A percentile compares a stretch with the other conserved stretches of the same genome.
phyloP scores from a whole-genome alignment of 1,139 yeast species.

The Hanseniaspora gamundiae region DNA sequence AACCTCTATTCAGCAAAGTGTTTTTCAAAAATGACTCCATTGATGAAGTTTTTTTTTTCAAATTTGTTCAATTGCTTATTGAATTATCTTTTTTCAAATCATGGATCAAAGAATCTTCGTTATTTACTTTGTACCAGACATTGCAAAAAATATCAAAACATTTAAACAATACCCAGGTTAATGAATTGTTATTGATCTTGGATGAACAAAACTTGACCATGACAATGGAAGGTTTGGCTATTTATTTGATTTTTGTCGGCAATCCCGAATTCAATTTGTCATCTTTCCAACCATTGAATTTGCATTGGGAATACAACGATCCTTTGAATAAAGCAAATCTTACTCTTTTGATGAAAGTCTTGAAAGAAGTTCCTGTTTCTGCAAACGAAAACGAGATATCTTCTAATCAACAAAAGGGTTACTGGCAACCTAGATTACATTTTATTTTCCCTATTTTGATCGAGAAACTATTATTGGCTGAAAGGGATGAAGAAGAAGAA shows the following conservation, averaged over 20 bases:
- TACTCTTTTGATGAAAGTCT: conserved; percentile 44
- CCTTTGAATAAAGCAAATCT: conserved; percentile 65
- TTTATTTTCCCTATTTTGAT: conserved; percentile 73
- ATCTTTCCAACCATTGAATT: conserved; percentile 13
- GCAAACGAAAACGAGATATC: conserved; percentile 25
- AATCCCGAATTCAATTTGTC: conserved; percentile 19
- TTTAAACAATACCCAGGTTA: conserved; percentile 11
- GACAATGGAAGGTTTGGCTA: conserved; percentile 72
- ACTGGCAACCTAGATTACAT: conserved; percentile 71
- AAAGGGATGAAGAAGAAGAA: conserved; percentile 16
- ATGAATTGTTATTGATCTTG: conserved; percentile 28
- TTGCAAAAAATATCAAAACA: conserved; percentile 21
- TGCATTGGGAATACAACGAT: conserved; percentile 57
- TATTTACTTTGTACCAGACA: conserved; percentile 56
- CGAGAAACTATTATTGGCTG: conserved; percentile 13
- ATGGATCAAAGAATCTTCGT: conserved; percentile 79
- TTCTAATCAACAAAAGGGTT: conserved; percentile 46
- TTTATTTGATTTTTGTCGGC: conserved; percentile 41
- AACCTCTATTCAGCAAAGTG: conserved; percentile 27
- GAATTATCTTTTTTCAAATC: conserved; percentile 53
- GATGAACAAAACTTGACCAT: conserved; percentile 45
- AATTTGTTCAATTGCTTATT: conserved; percentile 37
- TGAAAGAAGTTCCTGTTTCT: conserved; percentile 42
- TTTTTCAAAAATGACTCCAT: conserved; percentile 24
- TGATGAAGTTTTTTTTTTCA: conserved; percentile 25